Evolutionary conservation across 495 filamentous ascomycete genomes (phyloP).

Genomic region (Penicillium turbatum): DNA sequence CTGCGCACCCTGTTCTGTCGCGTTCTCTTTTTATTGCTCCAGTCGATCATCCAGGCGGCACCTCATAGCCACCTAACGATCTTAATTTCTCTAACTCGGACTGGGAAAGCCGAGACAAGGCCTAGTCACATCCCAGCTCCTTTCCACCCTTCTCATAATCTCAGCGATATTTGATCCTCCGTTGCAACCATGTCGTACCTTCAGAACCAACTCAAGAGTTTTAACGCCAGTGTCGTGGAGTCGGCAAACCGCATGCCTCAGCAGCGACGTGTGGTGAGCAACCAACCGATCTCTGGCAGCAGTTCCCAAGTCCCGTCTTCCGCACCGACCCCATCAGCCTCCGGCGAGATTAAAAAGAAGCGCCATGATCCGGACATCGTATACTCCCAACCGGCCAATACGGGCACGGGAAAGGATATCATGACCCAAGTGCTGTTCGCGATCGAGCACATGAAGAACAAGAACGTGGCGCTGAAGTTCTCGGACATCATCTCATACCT

Average conservation of each 20-base stretch:
- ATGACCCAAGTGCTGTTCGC: constrained; percentile 82
- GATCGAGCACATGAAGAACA: constrained; percentile 77
- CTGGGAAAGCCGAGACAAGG: neutral
- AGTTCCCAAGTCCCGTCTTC: constrained; percentile 42
- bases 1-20: neutral
- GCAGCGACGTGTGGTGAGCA: constrained; percentile 38
- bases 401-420: constrained; percentile 71
- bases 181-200: constrained; percentile 42
- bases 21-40: neutral
- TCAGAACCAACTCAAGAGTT: constrained; percentile 45
- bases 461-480: constrained; percentile 65
- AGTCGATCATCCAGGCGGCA: too few relatives aligned
- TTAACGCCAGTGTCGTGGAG: constrained; percentile 45
- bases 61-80: neutral
- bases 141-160: neutral
- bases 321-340: constrained; percentile 36
- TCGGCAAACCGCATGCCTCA: constrained; percentile 42
- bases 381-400: constrained; percentile 74
- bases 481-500: constrained; percentile 73
- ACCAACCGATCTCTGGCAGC: constrained; percentile 28
- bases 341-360: constrained; percentile 53
- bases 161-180: neutral
- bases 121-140: neutral
- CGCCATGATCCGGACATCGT: constrained; percentile 54
- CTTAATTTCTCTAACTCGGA: neutral